Evolutionary conservation across 139 green algal species (phyloP), one percentile per base, ranked within the genome.

Genomic region (Diplosphaera chodatii): DNA sequence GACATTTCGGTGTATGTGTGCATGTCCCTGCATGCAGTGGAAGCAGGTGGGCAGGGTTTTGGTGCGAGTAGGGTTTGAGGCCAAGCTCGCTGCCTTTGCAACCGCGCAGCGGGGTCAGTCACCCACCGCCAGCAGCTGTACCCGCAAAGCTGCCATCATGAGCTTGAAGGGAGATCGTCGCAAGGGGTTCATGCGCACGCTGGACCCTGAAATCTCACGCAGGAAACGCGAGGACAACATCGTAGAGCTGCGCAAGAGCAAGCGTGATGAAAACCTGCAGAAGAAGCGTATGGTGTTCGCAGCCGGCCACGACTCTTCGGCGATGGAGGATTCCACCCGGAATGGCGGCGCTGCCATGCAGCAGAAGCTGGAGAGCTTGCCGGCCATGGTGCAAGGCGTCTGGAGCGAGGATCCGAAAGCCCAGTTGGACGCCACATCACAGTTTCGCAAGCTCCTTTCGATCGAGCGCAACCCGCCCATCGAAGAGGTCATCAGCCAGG

Each of bases 381-480:
- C 94, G 0, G 73, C 81, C n/a, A 97, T 98, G 93, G 94, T 98
- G 59, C 74, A 88, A 64, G 90, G 88, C n/a, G 84, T 98, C 1
- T 94, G 86, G 73, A 89, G 79, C 29, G 78, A 91, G 40, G 89
- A 93, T 74, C 80, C 87, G 1, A 64, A 90, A 32, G 78, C 93
- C 28, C 94, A 99, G 81, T 88, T 97, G 30, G 96, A 99, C 64
- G 92, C 94, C 4, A 99, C 96, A 15, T 92, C 87, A 29, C 87
- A 93, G 74, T 99, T 99, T 84, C 81, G 96, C 30, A 99, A 99
- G 85, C 89, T 99, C 25, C 82, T 99, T 1, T 98, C 93, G 15
- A 98, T 99, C 32, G 95, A 99, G 85, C 82, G 93, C 56, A 97
- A 94, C 74, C 96, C 96, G 0, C 96, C 96, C 16, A 99, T 99